These are phyloP conservation scores for Cercospora brassicicola DNA, from an alignment of 2,329 filamentous ascomycete genomes.

Conservation along the genomic window DNA sequence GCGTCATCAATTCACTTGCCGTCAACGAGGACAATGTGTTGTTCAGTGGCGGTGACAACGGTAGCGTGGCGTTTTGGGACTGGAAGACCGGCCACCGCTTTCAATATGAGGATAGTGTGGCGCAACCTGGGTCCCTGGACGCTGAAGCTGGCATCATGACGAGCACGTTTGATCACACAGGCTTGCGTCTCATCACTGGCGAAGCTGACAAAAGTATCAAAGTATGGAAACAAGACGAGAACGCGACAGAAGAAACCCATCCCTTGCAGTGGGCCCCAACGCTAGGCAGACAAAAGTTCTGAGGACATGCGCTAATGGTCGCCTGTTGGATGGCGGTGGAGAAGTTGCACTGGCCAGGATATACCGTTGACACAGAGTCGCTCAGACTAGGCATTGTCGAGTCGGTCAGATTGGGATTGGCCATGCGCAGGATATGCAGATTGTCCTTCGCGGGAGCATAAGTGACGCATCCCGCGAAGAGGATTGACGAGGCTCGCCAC, in stretches of 20 bases:
- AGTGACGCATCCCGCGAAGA: neutral
- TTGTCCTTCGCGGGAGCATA: neutral
- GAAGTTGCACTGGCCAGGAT: neutral
- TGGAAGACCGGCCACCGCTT: slow-evolving; percentile 96
- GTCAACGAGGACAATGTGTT: slow-evolving; percentile 95
- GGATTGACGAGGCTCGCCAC: neutral
- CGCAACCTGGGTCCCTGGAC: slow-evolving; percentile 89
- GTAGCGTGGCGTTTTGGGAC: slow-evolving; percentile 96
- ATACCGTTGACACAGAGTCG: too few relatives aligned
- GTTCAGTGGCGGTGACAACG: slow-evolving; percentile 93
- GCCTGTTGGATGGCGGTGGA: neutral
- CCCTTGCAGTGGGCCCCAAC: slow-evolving; percentile 90
- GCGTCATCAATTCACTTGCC: slow-evolving; percentile 90
- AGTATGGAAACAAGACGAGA: slow-evolving; percentile 92
- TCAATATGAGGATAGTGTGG: slow-evolving; percentile 84
- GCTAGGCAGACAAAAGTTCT: slow-evolving; percentile 70
- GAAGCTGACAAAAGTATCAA: slow-evolving; percentile 97
- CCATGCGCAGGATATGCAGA: neutral
- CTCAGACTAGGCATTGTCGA: neutral
- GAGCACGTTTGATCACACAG: slow-evolving; percentile 86
- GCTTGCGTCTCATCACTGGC: slow-evolving; percentile 84
- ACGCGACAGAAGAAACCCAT: slow-evolving; percentile 86
- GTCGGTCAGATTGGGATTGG: neutral
- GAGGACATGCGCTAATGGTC: neutral
- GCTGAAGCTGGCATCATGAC: slow-evolving; percentile 95